phyloP scores from a whole-genome alignment of 306 rosid genomes.

The Morella rubra region DNA sequence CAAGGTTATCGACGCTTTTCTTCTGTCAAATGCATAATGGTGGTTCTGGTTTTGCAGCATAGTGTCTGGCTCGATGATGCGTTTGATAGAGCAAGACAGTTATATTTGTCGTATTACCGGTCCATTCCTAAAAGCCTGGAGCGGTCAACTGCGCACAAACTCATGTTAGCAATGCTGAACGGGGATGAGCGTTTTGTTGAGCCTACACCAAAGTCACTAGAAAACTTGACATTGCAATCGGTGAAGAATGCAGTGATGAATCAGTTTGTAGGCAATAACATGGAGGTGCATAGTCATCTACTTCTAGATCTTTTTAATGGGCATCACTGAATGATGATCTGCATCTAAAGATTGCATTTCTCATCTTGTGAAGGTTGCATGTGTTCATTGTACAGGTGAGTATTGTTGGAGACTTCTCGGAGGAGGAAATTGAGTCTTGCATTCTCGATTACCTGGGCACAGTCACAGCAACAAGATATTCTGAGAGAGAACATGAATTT shows the following conservation, averaged over 20 bases:
- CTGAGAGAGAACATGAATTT: conserved; percentile 35
- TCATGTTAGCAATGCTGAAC: conserved; percentile 94
- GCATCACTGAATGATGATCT: background rate
- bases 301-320: conserved; percentile 20
- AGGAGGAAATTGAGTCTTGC: conserved; percentile 90
- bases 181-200: conserved; percentile 95
- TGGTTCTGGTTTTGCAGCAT: conserved; percentile 65
- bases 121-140: conserved; percentile 99
- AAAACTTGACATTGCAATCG: conserved; percentile 77
- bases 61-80: conserved; percentile 99
- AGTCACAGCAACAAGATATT: conserved; percentile 49
- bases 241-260: conserved; percentile 91
- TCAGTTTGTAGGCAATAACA: conserved; percentile 88
- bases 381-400: conserved; percentile 57
- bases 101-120: conserved; percentile 88
- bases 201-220: conserved; percentile 88
- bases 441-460: conserved; percentile 97
- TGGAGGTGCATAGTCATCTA: conserved; percentile 70
- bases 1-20: background rate
- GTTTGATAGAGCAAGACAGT: conserved; percentile 90
- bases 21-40: conserved; percentile 17
- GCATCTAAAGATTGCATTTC: conserved; percentile 21
- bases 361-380: conserved; percentile 2
- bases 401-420: conserved; percentile 86
- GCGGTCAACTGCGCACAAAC: conserved; percentile 99